Percentiles rank a stretch among this genome's conserved stretches.
phyloP scores from a whole-genome alignment of 1,284 basidiomycete genomes.

The Rhodofomes roseus region DNA sequence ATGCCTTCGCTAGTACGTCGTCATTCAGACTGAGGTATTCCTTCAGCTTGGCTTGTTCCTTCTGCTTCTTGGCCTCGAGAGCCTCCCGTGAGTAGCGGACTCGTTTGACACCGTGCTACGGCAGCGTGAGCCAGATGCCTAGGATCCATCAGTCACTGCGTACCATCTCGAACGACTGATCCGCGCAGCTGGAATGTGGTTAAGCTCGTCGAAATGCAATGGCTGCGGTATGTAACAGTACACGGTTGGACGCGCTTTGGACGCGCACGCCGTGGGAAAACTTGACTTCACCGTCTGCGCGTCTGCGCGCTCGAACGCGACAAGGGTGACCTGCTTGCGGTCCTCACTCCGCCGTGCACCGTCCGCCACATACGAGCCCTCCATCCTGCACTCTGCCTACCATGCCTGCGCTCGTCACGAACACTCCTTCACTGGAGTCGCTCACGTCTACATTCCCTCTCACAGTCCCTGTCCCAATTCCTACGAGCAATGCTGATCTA shows the following conservation, averaged over 20 bases:
- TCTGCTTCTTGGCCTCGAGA: conserved; percentile 59
- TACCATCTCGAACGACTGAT: background rate
- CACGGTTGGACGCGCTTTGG: too few relatives aligned
- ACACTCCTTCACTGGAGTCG: conserved; percentile 34
- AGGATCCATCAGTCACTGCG: background rate
- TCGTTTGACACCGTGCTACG: conserved; percentile 78
- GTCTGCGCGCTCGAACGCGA: background rate
- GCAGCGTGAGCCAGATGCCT: background rate
- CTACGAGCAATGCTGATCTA: conserved; percentile 73
- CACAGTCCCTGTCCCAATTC: conserved; percentile 82
- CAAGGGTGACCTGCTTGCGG: background rate
- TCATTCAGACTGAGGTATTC: conserved; percentile 71
- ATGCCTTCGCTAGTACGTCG: conserved; percentile 63
- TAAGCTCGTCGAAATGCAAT: too few relatives aligned
- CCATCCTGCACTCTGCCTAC: background rate
- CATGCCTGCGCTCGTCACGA: conserved; percentile 1
- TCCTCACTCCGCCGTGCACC: background rate
- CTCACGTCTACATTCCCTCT: conserved; percentile 71
- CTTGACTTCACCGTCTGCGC: background rate
- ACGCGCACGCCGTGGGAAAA: too few relatives aligned
- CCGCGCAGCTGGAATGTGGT: background rate
- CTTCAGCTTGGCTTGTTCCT: conserved; percentile 72
- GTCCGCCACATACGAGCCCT: background rate
- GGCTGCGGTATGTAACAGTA: too few relatives aligned
- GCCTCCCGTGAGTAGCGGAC: conserved; percentile 60